Evolutionary conservation across 2,329 filamentous ascomycete species (phyloP), one percentile per base, ranked within the genome.

Genomic region (Xylariomycetidae sp.): DNA sequence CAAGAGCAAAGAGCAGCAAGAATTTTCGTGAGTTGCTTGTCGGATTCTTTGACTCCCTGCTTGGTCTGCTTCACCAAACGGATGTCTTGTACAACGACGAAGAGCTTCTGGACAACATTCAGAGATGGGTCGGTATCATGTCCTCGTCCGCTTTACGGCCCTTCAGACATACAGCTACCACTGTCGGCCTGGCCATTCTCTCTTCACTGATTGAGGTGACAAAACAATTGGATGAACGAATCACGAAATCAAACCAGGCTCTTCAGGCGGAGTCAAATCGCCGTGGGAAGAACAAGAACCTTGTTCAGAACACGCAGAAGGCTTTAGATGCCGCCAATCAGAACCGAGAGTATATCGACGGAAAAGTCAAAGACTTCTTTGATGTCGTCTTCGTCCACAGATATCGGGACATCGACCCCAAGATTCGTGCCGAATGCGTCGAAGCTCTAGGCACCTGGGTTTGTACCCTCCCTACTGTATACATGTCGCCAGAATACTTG

Each of bases 321-420:
- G 83, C 79, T 35, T 70, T 90, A 25, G 72, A 82, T 27, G 77
- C 88, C 44, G 80, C 81, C 22, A 80, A 82, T 43, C 66, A 77
- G 41, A 82, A 80, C 53, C 73, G 86, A 20, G 80, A 86, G 38
- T 67, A 73, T 10, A 77, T 88, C 33, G 81, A 86, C 44, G 73
- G 75, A 18, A 72, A 82, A 39, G 80, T 97, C 37, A 82, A 82
- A 46, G 88, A 94, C 46, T 87, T 88, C 50, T 94, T 97, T 54
- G 85, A 95, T 48, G 85, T 86, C 2, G 82, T 97, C 29, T 98
- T 95, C 56, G 84, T 96, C 18, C 90, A 98, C 61, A 82, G 92
- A 30, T 98, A 97, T 59, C 85, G 92, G 41, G 92, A 98, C 56
- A 79, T 96, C 18, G 92, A 98, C 52, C 79, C 87, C 6, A 85